Evolutionary conservation across 2,329 filamentous ascomycete species (phyloP), one percentile per base, ranked within the genome.

Genomic region (Thelonectria olida): DNA sequence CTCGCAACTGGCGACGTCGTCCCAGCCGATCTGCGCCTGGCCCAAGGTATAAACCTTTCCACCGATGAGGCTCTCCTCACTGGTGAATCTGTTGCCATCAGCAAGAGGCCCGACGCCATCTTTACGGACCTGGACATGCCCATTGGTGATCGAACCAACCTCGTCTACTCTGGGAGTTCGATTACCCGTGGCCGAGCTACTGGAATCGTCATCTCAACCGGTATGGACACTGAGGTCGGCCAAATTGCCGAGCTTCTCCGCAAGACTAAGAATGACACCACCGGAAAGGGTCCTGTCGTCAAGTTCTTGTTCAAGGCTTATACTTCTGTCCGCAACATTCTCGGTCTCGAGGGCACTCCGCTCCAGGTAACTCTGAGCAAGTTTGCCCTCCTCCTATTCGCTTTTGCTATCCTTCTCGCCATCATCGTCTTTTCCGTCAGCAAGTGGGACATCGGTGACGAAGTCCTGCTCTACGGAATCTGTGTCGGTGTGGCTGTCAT

Each of bases 301-400:
- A 75, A 79, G 45, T 75, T 78, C 27, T 71, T 81, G 64, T 79
- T 80, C 69, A 79, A 79, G 58, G 77, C 75, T 63, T 79, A 80
- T 61, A 77, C 78, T 58, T 79, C 76, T 51, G 60, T 75, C 54
- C 82, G 84, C 45, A 83, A 84, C 66, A 82, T 91, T 62, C 82
- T 92, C 42, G 90, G 87, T 56, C 76, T 90, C 2, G 84, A 91
- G 55, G 93, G 93, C 50, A 97, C 93, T 1, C 93, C 93, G 1
- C 82, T 97, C 45, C 92, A 96, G 79, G 89, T 90, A 67, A 95
- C 92, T 72, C 84, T 97, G 52, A 92, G 91, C 79, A 93, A 94
- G 77, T 90, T 97, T 71, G 93, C 93, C 25, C 88, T 96, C 42
- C 74, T 92, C 4, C 85, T 97, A 2, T 96, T 97, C 72, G 88